Conservation (phyloP, 106 monocot species). For the Dioscorea dumetorum region DNA sequence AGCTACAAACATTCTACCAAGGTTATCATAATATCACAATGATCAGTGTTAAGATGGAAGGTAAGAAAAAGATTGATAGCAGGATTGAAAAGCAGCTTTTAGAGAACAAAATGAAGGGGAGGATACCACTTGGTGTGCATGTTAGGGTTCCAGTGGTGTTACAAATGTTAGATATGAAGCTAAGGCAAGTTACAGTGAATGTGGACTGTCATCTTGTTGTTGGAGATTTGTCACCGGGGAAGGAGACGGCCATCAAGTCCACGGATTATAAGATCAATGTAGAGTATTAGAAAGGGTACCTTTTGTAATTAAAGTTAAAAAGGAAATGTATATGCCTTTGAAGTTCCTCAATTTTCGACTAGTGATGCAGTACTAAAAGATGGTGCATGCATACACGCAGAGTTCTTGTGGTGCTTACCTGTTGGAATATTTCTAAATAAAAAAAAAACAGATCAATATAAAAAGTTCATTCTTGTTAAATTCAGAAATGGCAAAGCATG, state of each 20-base stretch:
- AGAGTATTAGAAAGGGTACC: slow-evolving; percentile 20
- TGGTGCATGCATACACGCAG: no score
- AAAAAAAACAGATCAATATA: no score
- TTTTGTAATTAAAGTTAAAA: no score
- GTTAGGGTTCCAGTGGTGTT: slow-evolving; percentile 54
- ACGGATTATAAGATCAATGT: slow-evolving; percentile 38
- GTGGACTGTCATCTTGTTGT: slow-evolving; percentile 51
- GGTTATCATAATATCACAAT: slow-evolving; percentile 44
- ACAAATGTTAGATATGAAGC: slow-evolving; percentile 17
- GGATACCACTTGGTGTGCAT: slow-evolving; percentile 49
- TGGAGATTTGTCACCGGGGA: slow-evolving; percentile 40
- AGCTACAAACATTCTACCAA: slow-evolving; percentile 56
- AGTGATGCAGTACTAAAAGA: no score
- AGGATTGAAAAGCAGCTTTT: slow-evolving; percentile 32
- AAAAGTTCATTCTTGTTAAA: no score
- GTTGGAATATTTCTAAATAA: no score
- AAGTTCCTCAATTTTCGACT: no score
- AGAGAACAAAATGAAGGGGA: slow-evolving; percentile 23
- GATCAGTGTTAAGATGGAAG: slow-evolving; percentile 30
- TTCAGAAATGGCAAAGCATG: no score
- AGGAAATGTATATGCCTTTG: no score
- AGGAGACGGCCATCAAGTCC: slow-evolving; percentile 47
- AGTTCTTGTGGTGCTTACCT: no score
- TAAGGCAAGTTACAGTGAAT: slow-evolving; percentile 37
- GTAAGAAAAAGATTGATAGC: slow-evolving; percentile 17